Conservation (phyloP, 805 yeast species). For the Starmerella potacharoeniae region DNA sequence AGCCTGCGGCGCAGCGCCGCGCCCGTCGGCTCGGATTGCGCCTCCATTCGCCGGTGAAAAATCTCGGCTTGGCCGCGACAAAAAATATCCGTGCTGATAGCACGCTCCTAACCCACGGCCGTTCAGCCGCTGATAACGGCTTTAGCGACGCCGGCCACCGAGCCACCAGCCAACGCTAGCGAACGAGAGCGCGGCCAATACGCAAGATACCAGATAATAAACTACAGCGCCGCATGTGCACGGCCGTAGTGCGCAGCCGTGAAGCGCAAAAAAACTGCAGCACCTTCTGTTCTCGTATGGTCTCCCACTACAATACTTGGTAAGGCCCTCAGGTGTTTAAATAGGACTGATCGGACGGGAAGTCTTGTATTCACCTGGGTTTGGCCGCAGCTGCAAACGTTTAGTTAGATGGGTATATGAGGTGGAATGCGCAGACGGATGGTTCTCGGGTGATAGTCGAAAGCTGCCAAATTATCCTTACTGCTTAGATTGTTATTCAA, state of each 20-base stretch:
- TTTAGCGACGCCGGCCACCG: no score
- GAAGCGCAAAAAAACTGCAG: neutral
- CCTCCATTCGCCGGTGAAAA: neutral
- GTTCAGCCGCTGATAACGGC: neutral
- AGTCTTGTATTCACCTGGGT: slow-evolving; percentile 7
- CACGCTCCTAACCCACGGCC: no score
- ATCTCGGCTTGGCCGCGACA: neutral
- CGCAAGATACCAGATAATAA: no score
- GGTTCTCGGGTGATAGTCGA: no score
- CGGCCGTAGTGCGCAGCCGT: neutral
- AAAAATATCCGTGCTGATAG: neutral
- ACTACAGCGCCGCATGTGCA: no score
- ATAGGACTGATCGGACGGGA: slow-evolving; percentile 8
- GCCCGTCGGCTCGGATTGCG: neutral
- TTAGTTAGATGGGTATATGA: neutral
- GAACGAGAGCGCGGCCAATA: no score
- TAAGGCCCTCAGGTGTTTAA: slow-evolving; percentile 8
- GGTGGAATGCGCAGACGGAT: neutral
- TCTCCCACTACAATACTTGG: slow-evolving; percentile 8
- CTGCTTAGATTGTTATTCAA: no score
- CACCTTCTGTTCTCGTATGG: slow-evolving; percentile 8
- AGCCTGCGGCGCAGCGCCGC: neutral
- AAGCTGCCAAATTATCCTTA: no score
- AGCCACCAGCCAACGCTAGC: no score
- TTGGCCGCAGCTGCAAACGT: slow-evolving; percentile 2